Conservation (phyloP, 1,284 basidiomycete species). For the Fistulina hepatica region DNA sequence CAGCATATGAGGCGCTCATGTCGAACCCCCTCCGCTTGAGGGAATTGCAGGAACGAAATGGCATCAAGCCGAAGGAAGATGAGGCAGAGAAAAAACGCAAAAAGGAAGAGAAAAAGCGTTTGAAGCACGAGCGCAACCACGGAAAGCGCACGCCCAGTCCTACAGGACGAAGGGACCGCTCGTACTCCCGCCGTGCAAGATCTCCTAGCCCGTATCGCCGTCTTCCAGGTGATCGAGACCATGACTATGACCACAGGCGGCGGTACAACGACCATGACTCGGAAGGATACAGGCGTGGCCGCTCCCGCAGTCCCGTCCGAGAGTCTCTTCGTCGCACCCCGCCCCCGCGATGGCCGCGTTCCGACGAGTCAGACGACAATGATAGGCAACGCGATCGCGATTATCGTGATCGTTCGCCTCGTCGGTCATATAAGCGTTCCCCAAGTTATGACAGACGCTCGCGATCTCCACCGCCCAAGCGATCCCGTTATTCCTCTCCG, state of each 20-base stretch:
- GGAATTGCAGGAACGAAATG: slow-evolving; percentile 68
- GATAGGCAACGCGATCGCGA: slow-evolving; percentile 15
- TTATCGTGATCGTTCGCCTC: slow-evolving; percentile 16
- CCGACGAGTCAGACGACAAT: slow-evolving; percentile 13
- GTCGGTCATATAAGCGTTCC: slow-evolving; percentile 31
- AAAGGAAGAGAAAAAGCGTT: slow-evolving; percentile 44
- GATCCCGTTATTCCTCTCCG: slow-evolving; percentile 28
- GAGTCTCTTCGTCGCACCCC: slow-evolving; percentile 20
- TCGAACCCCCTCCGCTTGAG: slow-evolving; percentile 84
- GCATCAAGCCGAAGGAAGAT: slow-evolving; percentile 66
- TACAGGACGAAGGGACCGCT: too few relatives aligned
- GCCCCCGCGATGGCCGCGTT: slow-evolving; percentile 13
- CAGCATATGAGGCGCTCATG: slow-evolving; percentile 81
- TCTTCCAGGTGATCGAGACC: slow-evolving; percentile 22
- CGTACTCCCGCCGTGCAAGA: slow-evolving; percentile 29
- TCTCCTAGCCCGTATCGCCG: slow-evolving; percentile 31
- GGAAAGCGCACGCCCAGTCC: too few relatives aligned
- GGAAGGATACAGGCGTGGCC: slow-evolving; percentile 12
- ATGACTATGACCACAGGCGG: slow-evolving; percentile 8
- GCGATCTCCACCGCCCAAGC: slow-evolving; percentile 9
- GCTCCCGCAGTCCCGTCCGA: slow-evolving; percentile 10
- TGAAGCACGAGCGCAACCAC: slow-evolving; percentile 46
- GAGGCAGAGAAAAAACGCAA: slow-evolving; percentile 60
- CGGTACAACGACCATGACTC: slow-evolving; percentile 10
- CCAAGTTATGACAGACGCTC: slow-evolving; percentile 33